Conservation (phyloP, 768 basidiomycete genomes). For the Scleroderma bovista region DNA sequence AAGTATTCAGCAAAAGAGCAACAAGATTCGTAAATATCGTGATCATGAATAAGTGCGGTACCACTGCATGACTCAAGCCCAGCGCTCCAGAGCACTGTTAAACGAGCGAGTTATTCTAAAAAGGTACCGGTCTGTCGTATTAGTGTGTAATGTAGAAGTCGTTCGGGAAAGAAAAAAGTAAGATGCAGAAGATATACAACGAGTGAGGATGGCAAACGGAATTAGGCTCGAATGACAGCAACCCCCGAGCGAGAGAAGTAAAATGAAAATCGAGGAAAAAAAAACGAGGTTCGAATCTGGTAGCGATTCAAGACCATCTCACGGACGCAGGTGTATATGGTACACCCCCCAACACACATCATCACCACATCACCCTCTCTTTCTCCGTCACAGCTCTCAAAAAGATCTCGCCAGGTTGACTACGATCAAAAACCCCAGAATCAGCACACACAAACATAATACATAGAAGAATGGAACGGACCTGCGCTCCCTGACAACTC, state of each 20-base stretch:
- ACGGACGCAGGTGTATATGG: too few species aligned
- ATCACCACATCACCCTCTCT: slow-evolving; percentile 40
- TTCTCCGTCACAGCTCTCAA: slow-evolving; percentile 61
- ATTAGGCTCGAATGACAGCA: neutral
- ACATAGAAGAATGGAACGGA: slow-evolving; percentile 24
- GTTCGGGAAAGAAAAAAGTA: neutral
- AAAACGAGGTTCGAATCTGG: slow-evolving; percentile 3
- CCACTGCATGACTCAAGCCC: too few species aligned
- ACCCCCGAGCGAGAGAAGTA: neutral
- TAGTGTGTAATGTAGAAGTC: neutral
- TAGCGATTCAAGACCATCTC: slow-evolving; percentile 6
- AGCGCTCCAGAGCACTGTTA: neutral
- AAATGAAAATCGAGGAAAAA: too few species aligned
- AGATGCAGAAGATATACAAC: neutral
- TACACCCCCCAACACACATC: neutral
- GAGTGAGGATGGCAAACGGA: neutral
- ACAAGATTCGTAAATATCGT: neutral
- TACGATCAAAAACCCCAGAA: slow-evolving; percentile 19
- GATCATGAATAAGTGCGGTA: neutral
- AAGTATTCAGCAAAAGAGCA: neutral
- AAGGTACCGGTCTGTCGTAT: neutral
- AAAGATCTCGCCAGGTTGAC: slow-evolving; percentile 73
- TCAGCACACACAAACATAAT: too few species aligned
- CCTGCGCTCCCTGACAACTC: slow-evolving; percentile 78
- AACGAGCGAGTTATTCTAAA: neutral